These are phyloP conservation scores for Cercospora citrullina DNA, from an alignment of 2,329 filamentous ascomycete species.

Conservation along the genomic window DNA sequence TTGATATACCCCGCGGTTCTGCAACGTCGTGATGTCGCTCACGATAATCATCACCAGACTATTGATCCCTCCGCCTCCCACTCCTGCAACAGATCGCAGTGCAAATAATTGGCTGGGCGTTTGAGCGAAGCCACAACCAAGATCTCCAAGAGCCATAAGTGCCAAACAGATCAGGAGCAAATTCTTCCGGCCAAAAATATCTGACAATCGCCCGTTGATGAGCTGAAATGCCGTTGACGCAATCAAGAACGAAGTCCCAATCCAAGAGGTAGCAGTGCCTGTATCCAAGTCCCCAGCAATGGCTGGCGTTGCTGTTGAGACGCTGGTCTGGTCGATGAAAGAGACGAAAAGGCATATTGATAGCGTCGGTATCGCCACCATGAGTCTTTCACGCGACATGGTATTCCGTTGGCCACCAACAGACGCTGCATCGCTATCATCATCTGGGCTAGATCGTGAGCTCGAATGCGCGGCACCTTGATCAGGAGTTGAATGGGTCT, in stretches of 20 bases:
- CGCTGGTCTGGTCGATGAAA: slow-evolving; percentile 59
- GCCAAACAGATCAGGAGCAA: slow-evolving; percentile 57
- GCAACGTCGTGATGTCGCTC: slow-evolving; percentile 59
- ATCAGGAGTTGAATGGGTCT: neutral
- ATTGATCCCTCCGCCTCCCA: slow-evolving; percentile 63
- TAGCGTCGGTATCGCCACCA: slow-evolving; percentile 50
- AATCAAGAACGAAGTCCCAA: slow-evolving; percentile 55
- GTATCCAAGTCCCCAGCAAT: slow-evolving; percentile 43
- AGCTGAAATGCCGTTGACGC: slow-evolving; percentile 65
- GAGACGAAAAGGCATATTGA: slow-evolving; percentile 16
- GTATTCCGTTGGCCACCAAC: neutral
- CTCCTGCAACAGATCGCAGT: slow-evolving; percentile 60
- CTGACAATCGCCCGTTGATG: slow-evolving; percentile 56
- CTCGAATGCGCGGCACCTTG: too few species aligned
- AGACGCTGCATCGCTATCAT: neutral
- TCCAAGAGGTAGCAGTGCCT: slow-evolving; percentile 56
- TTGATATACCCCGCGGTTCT: slow-evolving; percentile 57
- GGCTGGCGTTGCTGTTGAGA: slow-evolving; percentile 45
- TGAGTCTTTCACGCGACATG: slow-evolving; percentile 38
- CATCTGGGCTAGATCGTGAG: neutral
- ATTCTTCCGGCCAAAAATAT: slow-evolving; percentile 52
- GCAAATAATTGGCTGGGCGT: slow-evolving; percentile 61
- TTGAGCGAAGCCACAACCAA: slow-evolving; percentile 59
- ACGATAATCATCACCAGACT: slow-evolving; percentile 63
- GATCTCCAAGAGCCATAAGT: slow-evolving; percentile 57